phyloP scores from a whole-genome alignment of 352 stramenopile species.

The Phytophthora ohioensis region DNA sequence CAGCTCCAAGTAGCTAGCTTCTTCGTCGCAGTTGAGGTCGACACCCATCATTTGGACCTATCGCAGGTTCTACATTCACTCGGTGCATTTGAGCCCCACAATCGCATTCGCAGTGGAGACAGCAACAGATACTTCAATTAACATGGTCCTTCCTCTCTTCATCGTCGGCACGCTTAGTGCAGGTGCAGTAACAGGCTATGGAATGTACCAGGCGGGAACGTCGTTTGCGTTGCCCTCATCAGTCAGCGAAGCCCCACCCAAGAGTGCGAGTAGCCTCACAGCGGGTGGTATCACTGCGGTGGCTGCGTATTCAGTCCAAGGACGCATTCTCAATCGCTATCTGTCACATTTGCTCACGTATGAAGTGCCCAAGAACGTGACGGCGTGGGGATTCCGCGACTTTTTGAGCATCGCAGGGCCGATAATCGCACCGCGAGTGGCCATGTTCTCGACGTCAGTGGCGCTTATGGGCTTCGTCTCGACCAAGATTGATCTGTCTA shows the following conservation, averaged over 20 bases:
- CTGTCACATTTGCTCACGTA: conserved; percentile 76
- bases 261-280: conserved; percentile 50
- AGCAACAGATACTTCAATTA: conserved; percentile 1
- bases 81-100: conserved; percentile 13
- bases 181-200: conserved; percentile 61
- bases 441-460: conserved; percentile 76
- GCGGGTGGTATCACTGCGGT: conserved; percentile 44
- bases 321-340: conserved; percentile 60
- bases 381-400: conserved; percentile 72
- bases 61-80: conserved; percentile 16
- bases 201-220: conserved; percentile 75
- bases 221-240: conserved; percentile 50
- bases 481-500: conserved; percentile 61
- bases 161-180: conserved; percentile 60
- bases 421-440: conserved; percentile 61
- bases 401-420: conserved; percentile 72
- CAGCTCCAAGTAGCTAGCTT: not conserved
- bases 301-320: conserved; percentile 62
- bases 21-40: not conserved
- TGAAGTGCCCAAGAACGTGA: conserved; percentile 73
- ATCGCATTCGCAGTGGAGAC: conserved; percentile 19
- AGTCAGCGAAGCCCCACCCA: conserved; percentile 44
- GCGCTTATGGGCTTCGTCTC: conserved; percentile 75
- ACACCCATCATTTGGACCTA: conserved; percentile 36
- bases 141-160: conserved; percentile 76